Base-by-base conservation (phyloP, 257 asterid species). In the Solanum medicagineum region DNA sequence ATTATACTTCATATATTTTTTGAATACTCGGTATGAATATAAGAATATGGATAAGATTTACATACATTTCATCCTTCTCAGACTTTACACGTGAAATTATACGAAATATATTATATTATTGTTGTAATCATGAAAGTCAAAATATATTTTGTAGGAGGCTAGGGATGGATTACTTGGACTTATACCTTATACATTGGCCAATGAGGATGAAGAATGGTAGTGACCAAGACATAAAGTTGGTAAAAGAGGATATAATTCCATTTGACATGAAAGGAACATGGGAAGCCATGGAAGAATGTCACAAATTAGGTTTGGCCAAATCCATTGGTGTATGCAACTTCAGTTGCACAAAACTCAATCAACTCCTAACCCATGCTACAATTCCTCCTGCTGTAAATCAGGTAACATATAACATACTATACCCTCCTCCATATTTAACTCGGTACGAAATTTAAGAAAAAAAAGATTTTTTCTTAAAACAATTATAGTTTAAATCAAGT, bases 281-380 rank as follows among this genome's bases (percentile, higher is more conserved):
- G 96, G 86, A 90, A 85, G 96, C 88, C 5, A 91, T 93, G 95
- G 95, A 93, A 87, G 90, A 86, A 45, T 92, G 93, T 81, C 22
- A 24, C 40, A 87, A 79, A 29, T 63, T 89, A 74, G 96, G 96
- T 5, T 70, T 93, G 75, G 89, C 90, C 1, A 92, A 92, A 53
- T 92, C 94, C 9, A 89, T 93, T 62, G 94, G 94, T 70, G 93
- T 92, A 6, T 88, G 93, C 93, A 93, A 93, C 77, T 93, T 90
- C 86, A 87, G 91, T 81, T 88, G 90, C 84, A 88, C 85, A 59
- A 93, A 92, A 74, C 90, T 92, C 85, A 84, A 89, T 4, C 69
- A 86, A 40, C 65, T 90, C 80, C 80, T 91, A 12, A 59, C 56
- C 51, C 42, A 71, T 24, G 90, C 92, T 53, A 87, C 86, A 29